These are phyloP conservation scores for Leccinum olivaceopallidum DNA, from an alignment of 768 basidiomycete genomes.

Conservation along the genomic window DNA sequence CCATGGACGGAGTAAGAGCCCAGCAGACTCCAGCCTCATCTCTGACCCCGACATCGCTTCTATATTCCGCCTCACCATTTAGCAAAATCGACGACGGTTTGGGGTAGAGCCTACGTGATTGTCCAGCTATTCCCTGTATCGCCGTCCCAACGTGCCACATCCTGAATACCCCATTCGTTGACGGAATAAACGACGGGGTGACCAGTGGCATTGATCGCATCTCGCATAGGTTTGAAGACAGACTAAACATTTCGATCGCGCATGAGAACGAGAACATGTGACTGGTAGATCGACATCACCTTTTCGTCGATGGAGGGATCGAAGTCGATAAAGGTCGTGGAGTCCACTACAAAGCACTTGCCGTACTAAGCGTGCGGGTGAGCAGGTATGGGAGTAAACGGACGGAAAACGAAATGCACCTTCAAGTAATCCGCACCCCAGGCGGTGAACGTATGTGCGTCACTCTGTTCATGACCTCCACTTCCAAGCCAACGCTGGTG, in stretches of 20 bases:
- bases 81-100: too few relatives aligned
- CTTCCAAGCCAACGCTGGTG: conserved; percentile 10
- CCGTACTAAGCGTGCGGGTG: conserved; percentile 5
- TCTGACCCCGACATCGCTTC: too few relatives aligned
- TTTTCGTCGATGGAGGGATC: conserved; percentile 4
- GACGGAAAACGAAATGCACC: neutral
- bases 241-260: neutral
- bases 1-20: too few relatives aligned
- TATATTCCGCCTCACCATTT: too few relatives aligned
- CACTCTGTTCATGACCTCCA: conserved; percentile 7
- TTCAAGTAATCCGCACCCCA: conserved; percentile 18
- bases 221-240: conserved; percentile 4
- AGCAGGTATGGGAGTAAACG: neutral
- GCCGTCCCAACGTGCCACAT: conserved; percentile 49
- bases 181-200: conserved; percentile 45
- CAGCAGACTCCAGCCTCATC: too few relatives aligned
- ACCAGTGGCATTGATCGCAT: conserved; percentile 4
- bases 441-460: conserved; percentile 4
- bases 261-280: neutral
- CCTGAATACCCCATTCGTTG: conserved; percentile 52
- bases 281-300: neutral
- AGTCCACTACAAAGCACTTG: conserved; percentile 4
- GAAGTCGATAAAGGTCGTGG: conserved; percentile 3
- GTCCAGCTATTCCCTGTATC: conserved; percentile 51
- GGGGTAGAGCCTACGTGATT: conserved; percentile 23